Base-by-base conservation (phyloP, 306 rosid species). In the Inga leiocalycina region DNA sequence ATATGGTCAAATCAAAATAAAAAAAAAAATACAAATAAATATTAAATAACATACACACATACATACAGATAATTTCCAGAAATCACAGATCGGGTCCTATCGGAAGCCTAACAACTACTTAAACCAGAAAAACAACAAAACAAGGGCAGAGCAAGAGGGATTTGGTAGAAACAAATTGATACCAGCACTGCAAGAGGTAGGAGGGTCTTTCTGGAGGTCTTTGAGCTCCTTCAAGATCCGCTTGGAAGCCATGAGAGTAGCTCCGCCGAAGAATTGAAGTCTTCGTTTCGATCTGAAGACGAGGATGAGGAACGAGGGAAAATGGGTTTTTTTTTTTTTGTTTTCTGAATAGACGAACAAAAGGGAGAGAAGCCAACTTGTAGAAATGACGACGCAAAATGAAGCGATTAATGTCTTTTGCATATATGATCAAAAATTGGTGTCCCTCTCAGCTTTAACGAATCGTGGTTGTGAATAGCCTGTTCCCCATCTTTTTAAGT, bases 141-240 rank as follows among this genome's bases (percentile, higher is more conserved):
- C 35, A 37, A 7, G 17, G 76, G 43, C 20, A 4, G 9, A 52
- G 37, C 32, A 37, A 78, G 51, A 4, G 22, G 41, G 66, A 52
- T 37, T 75, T 68, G 30, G 72, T 24, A 8, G 34, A 79, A 30
- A 69, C 71, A 65, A 62, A 81, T 11, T 22, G 71, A 5, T 83
- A 94, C 98, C 98, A 13, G 97, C 94, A 76, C 94, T 94, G 90
- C 97, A 89, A 6, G 98, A 94, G 81, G 98, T 92, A 46, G 94
- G 97, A 46, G 97, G 98, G 74, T 94, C 94, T 88, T 93, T 90
- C 88, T 93, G 97, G 85, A 90, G 92, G 88, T 93, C 94, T 83
- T 93, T 93, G 77, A 93, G 93, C 91, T 94, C 98, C 90, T 94
- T 92, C 85, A 92, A 86, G 85, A 94, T 94, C 88, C 97, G 92